phyloP scores from a whole-genome alignment of 2,329 filamentous ascomycete species.

The Pezicula radicicola region DNA sequence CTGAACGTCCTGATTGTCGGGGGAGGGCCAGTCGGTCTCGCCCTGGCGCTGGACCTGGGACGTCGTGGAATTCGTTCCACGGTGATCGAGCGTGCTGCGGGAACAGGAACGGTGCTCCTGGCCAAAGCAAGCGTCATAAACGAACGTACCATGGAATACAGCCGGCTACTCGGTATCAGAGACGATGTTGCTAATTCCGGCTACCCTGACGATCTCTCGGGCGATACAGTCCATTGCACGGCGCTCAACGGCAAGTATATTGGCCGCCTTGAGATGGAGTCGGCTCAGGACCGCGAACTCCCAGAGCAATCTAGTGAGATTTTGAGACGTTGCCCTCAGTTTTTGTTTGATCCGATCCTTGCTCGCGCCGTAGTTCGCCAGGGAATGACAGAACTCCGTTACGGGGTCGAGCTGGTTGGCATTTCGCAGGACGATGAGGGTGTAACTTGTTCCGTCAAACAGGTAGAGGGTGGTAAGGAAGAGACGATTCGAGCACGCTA shows the following conservation, averaged over 20 bases:
- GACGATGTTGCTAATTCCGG: no score
- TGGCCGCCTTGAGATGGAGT: background rate
- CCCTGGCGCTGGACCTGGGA: no score
- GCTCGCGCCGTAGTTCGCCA: background rate
- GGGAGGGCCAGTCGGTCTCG: no score
- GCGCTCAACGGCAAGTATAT: background rate
- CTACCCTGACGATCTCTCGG: no score
- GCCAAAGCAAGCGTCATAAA: no score
- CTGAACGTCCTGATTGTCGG: no score
- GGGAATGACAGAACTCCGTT: background rate
- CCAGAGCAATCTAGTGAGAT: background rate
- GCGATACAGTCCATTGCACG: no score
- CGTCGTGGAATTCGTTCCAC: no score
- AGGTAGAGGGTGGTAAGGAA: constrained; percentile 16
- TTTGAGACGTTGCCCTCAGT: background rate
- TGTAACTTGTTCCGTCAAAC: constrained; percentile 27
- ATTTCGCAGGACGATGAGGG: constrained; percentile 13
- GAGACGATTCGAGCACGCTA: constrained; percentile 28
- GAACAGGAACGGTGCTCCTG: no score
- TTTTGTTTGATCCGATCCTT: background rate
- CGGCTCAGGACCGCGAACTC: background rate
- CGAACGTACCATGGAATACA: no score
- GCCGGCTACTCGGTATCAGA: no score
- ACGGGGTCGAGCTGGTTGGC: background rate
- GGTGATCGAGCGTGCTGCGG: no score